Percentiles rank a stretch among this genome's conserved stretches.
Evolutionary conservation across 345 rosid genomes (phyloP).

Genomic region (Arabis alpina): DNA sequence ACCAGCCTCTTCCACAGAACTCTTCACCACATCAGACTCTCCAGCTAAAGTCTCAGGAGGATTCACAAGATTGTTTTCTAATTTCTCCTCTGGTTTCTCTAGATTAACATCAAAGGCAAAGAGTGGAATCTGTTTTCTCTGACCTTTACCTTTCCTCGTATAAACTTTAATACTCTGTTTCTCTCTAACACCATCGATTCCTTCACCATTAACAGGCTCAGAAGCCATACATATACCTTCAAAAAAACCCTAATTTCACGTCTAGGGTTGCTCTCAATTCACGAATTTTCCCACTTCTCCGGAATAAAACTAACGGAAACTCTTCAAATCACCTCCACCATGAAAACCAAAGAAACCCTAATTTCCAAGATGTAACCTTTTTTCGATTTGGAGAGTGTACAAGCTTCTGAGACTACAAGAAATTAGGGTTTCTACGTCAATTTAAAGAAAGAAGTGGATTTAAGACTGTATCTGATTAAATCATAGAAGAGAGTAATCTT

Average conservation of each 20-base stretch:
- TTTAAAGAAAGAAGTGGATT: constrained; percentile 14
- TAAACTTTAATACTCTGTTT: constrained; percentile 79
- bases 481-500: neutral
- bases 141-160: constrained; percentile 63
- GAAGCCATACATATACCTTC: constrained; percentile 93
- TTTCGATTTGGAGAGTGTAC: constrained; percentile 30
- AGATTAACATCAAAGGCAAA: constrained; percentile 17
- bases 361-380: constrained; percentile 34
- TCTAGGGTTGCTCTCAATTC: constrained; percentile 13
- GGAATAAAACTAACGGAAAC: neutral
- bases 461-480: neutral
- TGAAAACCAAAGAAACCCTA: constrained; percentile 46
- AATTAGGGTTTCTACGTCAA: constrained; percentile 32
- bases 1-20: no score
- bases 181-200: constrained; percentile 65
- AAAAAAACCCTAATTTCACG: constrained; percentile 56
- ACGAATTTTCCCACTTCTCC: constrained; percentile 17
- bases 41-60: constrained; percentile 40
- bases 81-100: constrained; percentile 21
- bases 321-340: constrained; percentile 21
- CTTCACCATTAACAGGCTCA: constrained; percentile 71
- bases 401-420: constrained; percentile 10
- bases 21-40: constrained; percentile 30
- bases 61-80: constrained; percentile 28
- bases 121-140: constrained; percentile 36